Evolutionary conservation across 2,329 filamentous ascomycete genomes (phyloP).

Genomic region (Xylariaceae sp.): DNA sequence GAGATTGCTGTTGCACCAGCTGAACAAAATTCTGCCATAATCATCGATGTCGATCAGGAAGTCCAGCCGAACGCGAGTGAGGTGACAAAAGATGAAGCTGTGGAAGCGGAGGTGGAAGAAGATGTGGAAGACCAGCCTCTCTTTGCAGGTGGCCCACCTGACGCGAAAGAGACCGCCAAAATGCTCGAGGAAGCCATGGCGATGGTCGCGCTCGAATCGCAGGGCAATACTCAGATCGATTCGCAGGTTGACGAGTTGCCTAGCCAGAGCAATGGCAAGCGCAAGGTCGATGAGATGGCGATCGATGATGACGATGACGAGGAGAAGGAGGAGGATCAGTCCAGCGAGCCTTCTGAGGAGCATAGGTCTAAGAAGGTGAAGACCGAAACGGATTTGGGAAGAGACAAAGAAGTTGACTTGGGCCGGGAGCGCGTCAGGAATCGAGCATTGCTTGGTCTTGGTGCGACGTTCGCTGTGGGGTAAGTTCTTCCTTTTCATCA

Average conservation of each 20-base stretch:
- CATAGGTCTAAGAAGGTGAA: slow-evolving; percentile 68
- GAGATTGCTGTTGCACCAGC: slow-evolving; percentile 45
- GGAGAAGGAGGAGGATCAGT: slow-evolving; percentile 37
- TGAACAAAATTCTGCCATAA: slow-evolving; percentile 57
- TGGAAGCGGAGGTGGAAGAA: slow-evolving; percentile 62
- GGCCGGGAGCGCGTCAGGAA: slow-evolving; percentile 82
- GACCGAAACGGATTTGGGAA: slow-evolving; percentile 75
- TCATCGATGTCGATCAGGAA: slow-evolving; percentile 63
- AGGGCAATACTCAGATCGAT: slow-evolving; percentile 36
- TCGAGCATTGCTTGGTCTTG: slow-evolving; percentile 78
- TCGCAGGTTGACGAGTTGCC: slow-evolving; percentile 32
- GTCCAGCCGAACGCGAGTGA: slow-evolving; percentile 46
- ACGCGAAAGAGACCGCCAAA: slow-evolving; percentile 69
- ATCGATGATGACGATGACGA: slow-evolving; percentile 51
- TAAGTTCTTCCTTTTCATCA: slow-evolving; percentile 49
- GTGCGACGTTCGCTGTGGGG: slow-evolving; percentile 84
- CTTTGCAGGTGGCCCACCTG: slow-evolving; percentile 56
- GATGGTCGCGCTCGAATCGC: slow-evolving; percentile 67
- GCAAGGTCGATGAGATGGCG: slow-evolving; percentile 68
- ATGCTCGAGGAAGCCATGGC: slow-evolving; percentile 83
- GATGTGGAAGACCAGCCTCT: slow-evolving; percentile 74
- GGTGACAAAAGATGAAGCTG: slow-evolving; percentile 65
- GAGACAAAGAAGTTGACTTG: slow-evolving; percentile 63
- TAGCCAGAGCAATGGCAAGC: slow-evolving; percentile 52
- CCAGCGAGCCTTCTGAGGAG: slow-evolving; percentile 41